Percentiles rank a stretch among this genome's conserved stretches.
Evolutionary conservation across 305 asterid species (phyloP).

Genomic region (Fraxinus platypoda): DNA sequence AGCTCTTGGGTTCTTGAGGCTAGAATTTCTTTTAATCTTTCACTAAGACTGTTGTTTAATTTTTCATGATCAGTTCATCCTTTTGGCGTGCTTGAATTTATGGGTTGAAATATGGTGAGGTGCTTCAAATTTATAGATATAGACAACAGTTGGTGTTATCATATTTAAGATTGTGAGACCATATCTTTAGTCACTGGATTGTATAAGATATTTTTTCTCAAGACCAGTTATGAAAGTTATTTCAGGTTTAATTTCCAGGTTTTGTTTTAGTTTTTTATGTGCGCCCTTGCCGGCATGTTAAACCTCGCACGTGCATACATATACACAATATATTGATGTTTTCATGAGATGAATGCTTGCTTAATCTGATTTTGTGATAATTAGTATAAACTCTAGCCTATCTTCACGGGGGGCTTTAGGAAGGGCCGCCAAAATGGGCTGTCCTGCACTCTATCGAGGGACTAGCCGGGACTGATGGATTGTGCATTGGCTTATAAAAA

Average conservation of each 20-base stretch:
- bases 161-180: neutral
- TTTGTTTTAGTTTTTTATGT: neutral
- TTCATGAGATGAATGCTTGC: neutral
- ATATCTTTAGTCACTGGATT: neutral
- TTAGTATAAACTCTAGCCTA: neutral
- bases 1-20: constrained; percentile 28
- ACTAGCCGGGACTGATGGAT: neutral
- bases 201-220: neutral
- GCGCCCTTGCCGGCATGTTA: neutral
- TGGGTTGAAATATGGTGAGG: neutral
- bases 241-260: neutral
- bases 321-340: neutral
- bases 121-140: neutral
- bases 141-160: neutral
- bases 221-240: neutral
- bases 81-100: neutral
- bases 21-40: no score
- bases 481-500: neutral
- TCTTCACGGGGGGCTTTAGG: neutral
- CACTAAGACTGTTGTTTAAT: neutral
- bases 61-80: neutral
- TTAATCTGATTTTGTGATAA: neutral
- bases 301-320: neutral
- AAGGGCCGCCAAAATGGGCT: neutral
- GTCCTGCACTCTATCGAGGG: neutral